Percentiles rank a stretch among this genome's conserved stretches.
These are phyloP conservation scores for Luzula sylvatica DNA, from an alignment of 176 grass and related monocot species.

Conservation along the genomic window DNA sequence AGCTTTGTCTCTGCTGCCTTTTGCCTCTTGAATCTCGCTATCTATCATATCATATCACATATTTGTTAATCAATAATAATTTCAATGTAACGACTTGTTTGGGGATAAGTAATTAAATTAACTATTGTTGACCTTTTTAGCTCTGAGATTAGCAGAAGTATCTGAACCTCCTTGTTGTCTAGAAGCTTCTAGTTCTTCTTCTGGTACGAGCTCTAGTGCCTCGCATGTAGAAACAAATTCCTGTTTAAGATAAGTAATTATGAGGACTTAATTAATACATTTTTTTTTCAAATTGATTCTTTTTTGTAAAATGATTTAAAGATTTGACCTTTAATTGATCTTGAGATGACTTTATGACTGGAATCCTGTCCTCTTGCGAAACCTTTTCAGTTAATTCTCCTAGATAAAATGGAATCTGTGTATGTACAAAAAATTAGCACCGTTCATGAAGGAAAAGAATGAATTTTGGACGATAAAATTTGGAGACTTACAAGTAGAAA, in stretches of 20 bases:
- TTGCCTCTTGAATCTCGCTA: conserved; percentile 61
- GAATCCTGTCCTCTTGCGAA: conserved; percentile 45
- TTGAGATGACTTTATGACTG: conserved; percentile 44
- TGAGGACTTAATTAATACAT: neutral
- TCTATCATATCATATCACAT: conserved; percentile 22
- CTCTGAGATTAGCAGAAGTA: conserved; percentile 40
- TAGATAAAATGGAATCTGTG: conserved; percentile 72
- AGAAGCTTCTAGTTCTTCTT: conserved; percentile 46
- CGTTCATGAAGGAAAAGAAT: no score
- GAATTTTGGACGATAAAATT: no score
- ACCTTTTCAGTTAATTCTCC: conserved; percentile 68
- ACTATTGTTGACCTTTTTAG: conserved; percentile 54
- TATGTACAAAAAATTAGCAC: neutral
- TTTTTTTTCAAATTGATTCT: neutral
- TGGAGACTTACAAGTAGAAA: conserved; percentile 40
- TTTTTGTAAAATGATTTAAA: neutral
- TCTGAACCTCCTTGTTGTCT: conserved; percentile 34
- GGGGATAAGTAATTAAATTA: neutral
- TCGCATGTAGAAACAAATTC: conserved; percentile 82
- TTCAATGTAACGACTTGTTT: neutral
- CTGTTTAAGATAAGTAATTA: conserved; percentile 23
- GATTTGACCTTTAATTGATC: conserved; percentile 64
- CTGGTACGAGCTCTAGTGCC: conserved; percentile 63
- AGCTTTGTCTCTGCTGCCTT: conserved; percentile 71
- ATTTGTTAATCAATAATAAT: neutral